Base-by-base conservation (phyloP, 1,284 basidiomycete genomes). In the Wolfiporia cocos region DNA sequence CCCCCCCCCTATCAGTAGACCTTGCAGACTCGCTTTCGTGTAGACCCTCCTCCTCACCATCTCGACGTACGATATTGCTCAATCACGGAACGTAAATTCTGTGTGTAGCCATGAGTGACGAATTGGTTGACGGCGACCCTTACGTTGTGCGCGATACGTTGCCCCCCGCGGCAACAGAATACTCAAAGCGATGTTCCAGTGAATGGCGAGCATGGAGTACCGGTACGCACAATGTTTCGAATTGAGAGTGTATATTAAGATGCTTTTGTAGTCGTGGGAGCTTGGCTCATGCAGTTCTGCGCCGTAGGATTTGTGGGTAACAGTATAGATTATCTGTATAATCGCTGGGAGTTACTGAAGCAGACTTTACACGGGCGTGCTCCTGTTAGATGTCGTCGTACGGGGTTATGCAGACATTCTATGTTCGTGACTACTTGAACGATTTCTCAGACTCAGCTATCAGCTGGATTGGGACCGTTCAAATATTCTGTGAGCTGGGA, bases 401-500 rank as follows among this genome's bases (percentile, higher is more conserved):
- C 41, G 41, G 41, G 18, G 41, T 42, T 3, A 42, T 42, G 41
- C 41, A 42, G 19, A 28, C 26, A n/a, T 42, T 37, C 28, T 42
- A 42, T 20, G 15, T 29, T 9, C 24, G 18, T 2, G 28, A 12
- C 2, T 37, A 37, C 29, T 34, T 42, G 4, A 26, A 24, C 14
- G 28, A 42, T 12, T 20, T 28, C 1, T 43, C 44, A n/a, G 28
- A 69, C 0, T 70, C 68, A 0, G 47, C 59, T 3, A 63, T 71
- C 37, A 67, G 66, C 28, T 73, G 69, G 69, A 66, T 69, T 42
- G 66, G 66, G 30, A 68, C 65, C 20, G 47, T 64, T 3, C 64
- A 65, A 46, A 48, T 60, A 2, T 61, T 58, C 40, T 51, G 64
- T 14, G 44, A 62, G 17, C 63, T 63, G 26, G 49, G 49, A 3